Base-by-base conservation (phyloP, 139 green algal species). In the Klebsormidium nitens region DNA sequence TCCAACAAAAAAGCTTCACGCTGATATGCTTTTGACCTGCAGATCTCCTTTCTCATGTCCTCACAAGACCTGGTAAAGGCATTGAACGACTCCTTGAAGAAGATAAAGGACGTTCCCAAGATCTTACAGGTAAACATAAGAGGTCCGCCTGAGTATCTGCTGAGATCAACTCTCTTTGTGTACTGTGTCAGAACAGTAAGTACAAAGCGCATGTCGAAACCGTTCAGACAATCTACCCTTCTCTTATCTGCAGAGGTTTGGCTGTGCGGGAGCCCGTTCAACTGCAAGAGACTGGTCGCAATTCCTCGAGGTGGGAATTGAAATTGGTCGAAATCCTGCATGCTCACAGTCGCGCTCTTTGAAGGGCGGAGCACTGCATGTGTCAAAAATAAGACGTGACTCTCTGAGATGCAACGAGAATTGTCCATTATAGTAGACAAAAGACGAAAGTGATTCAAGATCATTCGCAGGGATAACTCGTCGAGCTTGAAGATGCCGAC, bases 41-140 rank as follows among this genome's bases (percentile, higher is more conserved):
- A 71, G 62, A 62, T 71, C 64, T 23, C 26, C 17, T 71, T 71
- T 64, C 36, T 71, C 26, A 71, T 63, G 62, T 36, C 37, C 4
- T 60, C 38, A 26, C 26, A n/a, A 8, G 62, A 71, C 29, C 38
- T 71, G 5, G 38, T 71, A 26, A 35, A 60, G 32, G 23, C 49
- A 8, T 34, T 71, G 38, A 29, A 63, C 36, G 62, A 64, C 5
- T 4, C 5, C 4, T n/a, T 72, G 31, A 64, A 58, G n/a, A 46
- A 72, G 36, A 40, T 72, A 60, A 68, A 64, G 11, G 62, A 71
- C 36, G 19, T 71, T 3, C 62, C 62, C 23, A 28, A 28, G 5
- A 55, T 71, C 11, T 17, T 71, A 28, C 19, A 55, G 59, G 59
- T 63, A 14, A 14, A n/a, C 14, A n/a, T 49, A 8, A 49, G 8